A percentile compares a stretch with the other conserved stretches of the same genome.
Conservation (phyloP, 495 filamentous ascomycete genomes). For the Penicillium odoratum region DNA sequence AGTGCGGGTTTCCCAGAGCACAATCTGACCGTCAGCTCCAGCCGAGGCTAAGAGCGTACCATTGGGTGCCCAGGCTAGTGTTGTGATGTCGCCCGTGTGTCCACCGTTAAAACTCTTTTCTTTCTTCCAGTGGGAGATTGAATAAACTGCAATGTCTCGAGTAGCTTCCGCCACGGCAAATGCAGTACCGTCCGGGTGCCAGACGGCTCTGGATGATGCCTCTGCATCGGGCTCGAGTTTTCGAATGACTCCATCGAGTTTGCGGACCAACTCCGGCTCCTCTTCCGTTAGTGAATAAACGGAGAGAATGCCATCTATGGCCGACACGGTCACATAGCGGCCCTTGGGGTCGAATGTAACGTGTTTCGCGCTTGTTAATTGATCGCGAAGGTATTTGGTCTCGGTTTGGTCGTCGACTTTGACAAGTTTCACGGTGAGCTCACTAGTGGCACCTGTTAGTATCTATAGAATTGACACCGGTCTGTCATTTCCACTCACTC, state of each 20-base stretch:
- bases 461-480: not conserved
- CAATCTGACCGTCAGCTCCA: constrained; percentile 74
- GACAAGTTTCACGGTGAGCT: constrained; percentile 86
- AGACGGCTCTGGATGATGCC: constrained; percentile 70
- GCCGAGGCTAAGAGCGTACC: constrained; percentile 84
- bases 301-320: constrained; percentile 84
- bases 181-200: constrained; percentile 94
- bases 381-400: constrained; percentile 74
- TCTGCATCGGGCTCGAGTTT: constrained; percentile 76
- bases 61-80: constrained; percentile 90
- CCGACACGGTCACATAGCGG: constrained; percentile 74
- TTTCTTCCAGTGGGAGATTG: constrained; percentile 80
- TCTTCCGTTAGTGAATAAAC: constrained; percentile 82
- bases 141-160: constrained; percentile 82
- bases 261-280: constrained; percentile 75
- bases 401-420: constrained; percentile 73
- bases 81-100: constrained; percentile 83
- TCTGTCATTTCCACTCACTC: constrained; percentile 53
- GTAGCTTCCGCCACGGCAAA: constrained; percentile 85
- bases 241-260: constrained; percentile 82
- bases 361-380: constrained; percentile 82
- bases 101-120: constrained; percentile 75
- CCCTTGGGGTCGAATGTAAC: constrained; percentile 85
- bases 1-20: constrained; percentile 87
- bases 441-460: constrained; percentile 45